phyloP scores from a whole-genome alignment of 352 stramenopile genomes.

The Phytophthora sp. region DNA sequence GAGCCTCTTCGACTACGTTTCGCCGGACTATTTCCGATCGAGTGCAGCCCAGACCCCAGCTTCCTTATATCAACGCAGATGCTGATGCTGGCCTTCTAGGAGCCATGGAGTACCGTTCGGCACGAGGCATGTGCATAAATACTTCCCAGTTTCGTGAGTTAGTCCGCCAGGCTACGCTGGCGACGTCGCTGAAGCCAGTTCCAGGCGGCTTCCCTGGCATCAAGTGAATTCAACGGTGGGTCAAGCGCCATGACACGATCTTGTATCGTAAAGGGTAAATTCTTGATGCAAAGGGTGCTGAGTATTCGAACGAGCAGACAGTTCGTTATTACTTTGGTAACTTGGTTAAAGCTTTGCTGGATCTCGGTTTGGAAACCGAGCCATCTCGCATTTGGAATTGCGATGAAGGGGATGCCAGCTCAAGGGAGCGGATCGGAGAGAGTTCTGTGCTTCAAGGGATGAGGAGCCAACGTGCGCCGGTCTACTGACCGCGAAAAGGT shows the following conservation, averaged over 20 bases:
- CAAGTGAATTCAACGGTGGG: constrained; percentile 5
- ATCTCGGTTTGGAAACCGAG: constrained; percentile 5
- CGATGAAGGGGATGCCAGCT: not conserved
- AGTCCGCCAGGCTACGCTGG: not conserved
- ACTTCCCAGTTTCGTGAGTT: constrained; percentile 4
- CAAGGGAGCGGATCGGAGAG: not conserved
- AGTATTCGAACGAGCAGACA: not conserved
- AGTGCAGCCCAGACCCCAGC: too few species aligned
- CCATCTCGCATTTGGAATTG: constrained; percentile 10
- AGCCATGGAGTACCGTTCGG: too few species aligned
- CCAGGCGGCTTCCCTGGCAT: not conserved
- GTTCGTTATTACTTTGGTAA: constrained; percentile 13
- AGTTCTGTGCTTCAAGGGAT: constrained; percentile 4
- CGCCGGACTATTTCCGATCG: too few species aligned
- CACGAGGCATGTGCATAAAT: too few species aligned
- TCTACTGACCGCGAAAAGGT: constrained; percentile 6
- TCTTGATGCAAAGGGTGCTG: constrained; percentile 1
- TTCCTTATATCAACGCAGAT: too few species aligned
- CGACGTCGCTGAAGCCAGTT: not conserved
- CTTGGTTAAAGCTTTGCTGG: not conserved
- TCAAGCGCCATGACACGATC: not conserved
- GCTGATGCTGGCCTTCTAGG: too few species aligned
- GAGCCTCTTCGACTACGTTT: too few species aligned
- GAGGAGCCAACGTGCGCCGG: not conserved
- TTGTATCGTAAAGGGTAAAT: constrained; percentile 10